A percentile compares a stretch with the other conserved stretches of the same genome.
phyloP scores from a whole-genome alignment of 2,329 filamentous ascomycete species.

The Chrysoporthe cubensis region DNA sequence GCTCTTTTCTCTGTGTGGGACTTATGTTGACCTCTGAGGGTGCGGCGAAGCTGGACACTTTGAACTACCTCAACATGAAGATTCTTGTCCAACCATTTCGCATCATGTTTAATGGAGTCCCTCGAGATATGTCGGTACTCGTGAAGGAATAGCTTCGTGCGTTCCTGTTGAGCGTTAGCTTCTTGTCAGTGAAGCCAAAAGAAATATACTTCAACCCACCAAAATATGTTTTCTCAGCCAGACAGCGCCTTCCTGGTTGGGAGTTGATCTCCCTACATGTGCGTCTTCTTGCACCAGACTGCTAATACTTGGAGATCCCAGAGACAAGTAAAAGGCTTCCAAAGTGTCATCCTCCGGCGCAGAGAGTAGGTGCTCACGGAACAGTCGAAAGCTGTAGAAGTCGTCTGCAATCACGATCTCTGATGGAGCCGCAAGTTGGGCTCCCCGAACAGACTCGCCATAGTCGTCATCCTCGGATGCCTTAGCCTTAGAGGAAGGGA shows the following conservation, averaged over 20 bases:
- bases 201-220: not conserved
- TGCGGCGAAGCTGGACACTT: conserved; percentile 75
- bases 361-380: conserved; percentile 81
- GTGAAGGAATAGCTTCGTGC: conserved; percentile 87
- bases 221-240: conserved; percentile 79
- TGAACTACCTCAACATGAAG: conserved; percentile 77
- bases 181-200: not conserved
- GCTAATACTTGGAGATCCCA: conserved; percentile 79
- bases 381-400: conserved; percentile 84
- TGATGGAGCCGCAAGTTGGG: conserved; percentile 72
- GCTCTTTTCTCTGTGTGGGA: conserved; percentile 75
- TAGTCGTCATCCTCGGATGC: conserved; percentile 61
- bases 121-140: conserved; percentile 71
- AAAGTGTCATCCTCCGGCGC: conserved; percentile 88
- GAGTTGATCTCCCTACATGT: conserved; percentile 67
- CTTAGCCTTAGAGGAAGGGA: conserved; percentile 54
- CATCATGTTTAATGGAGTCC: conserved; percentile 83
- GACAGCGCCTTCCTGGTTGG: conserved; percentile 70
- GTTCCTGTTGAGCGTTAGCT: conserved; percentile 53
- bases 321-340: conserved; percentile 80
- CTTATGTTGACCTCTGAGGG: conserved; percentile 71
- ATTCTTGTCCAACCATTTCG: conserved; percentile 88
- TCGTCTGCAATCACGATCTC: conserved; percentile 84
- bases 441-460: conserved; percentile 72
- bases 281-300: conserved; percentile 78